A percentile compares a stretch with the other conserved stretches of the same genome.
Conservation (phyloP, 2,329 filamentous ascomycete species). For the Lasiodiplodia sp. region DNA sequence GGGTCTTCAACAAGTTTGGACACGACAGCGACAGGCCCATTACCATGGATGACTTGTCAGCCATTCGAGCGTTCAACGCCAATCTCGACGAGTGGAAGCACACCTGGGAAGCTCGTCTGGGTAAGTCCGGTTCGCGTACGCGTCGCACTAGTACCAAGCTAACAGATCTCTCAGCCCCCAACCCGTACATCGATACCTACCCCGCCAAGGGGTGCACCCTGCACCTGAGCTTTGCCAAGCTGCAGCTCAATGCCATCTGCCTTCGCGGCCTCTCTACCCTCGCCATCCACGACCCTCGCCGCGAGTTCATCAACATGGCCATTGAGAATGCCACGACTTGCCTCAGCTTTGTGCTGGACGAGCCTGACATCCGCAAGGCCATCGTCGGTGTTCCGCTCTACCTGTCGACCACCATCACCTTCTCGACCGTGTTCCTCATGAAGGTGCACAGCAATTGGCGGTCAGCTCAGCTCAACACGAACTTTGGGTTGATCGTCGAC, state of each 20-base stretch:
- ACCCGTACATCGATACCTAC: conserved; percentile 40
- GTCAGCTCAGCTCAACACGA: conserved; percentile 32
- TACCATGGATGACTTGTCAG: conserved; percentile 46
- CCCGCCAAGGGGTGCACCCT: conserved; percentile 37
- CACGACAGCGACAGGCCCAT: conserved; percentile 47
- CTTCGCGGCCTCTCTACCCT: conserved; percentile 35
- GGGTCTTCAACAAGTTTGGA: conserved; percentile 44
- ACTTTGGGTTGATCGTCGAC: conserved; percentile 46
- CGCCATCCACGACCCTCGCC: conserved; percentile 9
- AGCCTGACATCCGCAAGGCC: conserved; percentile 43
- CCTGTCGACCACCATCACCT: conserved; percentile 49
- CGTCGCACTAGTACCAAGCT: not conserved
- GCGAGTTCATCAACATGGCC: conserved; percentile 34
- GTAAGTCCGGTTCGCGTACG: conserved; percentile 5
- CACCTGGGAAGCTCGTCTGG: conserved; percentile 46
- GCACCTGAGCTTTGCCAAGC: conserved; percentile 45
- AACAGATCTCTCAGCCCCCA: conserved; percentile 28
- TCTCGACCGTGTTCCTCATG: conserved; percentile 47
- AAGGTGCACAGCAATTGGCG: conserved; percentile 47
- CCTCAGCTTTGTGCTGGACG: conserved; percentile 43
- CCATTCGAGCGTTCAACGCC: conserved; percentile 50
- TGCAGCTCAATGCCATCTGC: conserved; percentile 47
- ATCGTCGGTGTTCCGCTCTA: conserved; percentile 48
- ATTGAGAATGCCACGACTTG: conserved; percentile 37
- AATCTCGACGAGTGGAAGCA: conserved; percentile 54